These are phyloP conservation scores for Aspergillus cristatus DNA, from an alignment of 495 filamentous ascomycete species.

Conservation along the genomic window DNA sequence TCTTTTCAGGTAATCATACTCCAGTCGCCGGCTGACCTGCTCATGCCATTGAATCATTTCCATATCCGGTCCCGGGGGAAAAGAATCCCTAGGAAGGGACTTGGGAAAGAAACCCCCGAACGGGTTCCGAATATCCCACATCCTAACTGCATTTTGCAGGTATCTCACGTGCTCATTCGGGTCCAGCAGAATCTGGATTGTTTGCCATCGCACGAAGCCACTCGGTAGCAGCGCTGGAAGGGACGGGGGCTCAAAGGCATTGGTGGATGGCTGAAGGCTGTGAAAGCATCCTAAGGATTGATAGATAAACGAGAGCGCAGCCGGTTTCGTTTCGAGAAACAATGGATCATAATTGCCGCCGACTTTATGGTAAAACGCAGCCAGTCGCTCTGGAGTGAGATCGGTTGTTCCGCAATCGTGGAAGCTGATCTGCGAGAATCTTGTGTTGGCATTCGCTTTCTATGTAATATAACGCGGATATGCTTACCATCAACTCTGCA, in stretches of 20 bases:
- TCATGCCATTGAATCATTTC: slow-evolving; percentile 83
- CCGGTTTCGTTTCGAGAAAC: slow-evolving; percentile 67
- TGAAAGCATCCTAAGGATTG: slow-evolving; percentile 84
- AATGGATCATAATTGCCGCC: slow-evolving; percentile 85
- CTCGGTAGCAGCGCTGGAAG: slow-evolving; percentile 72
- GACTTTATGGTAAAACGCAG: slow-evolving; percentile 78
- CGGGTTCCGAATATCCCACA: slow-evolving; percentile 68
- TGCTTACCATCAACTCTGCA: slow-evolving; percentile 75
- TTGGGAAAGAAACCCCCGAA: slow-evolving; percentile 70
- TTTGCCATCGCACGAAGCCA: slow-evolving; percentile 91
- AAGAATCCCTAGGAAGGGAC: slow-evolving; percentile 62
- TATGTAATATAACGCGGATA: slow-evolving; percentile 19
- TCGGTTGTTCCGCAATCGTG: slow-evolving; percentile 54
- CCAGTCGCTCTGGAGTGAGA: slow-evolving; percentile 74
- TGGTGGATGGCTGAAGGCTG: slow-evolving; percentile 56
- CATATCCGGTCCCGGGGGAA: slow-evolving; percentile 64
- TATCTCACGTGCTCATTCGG: slow-evolving; percentile 82
- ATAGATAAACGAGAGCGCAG: slow-evolving; percentile 82
- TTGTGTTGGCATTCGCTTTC: neutral
- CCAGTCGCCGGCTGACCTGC: slow-evolving; percentile 41
- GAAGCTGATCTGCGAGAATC: slow-evolving; percentile 35
- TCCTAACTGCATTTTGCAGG: slow-evolving; percentile 67
- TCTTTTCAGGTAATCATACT: slow-evolving; percentile 32
- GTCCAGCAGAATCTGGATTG: slow-evolving; percentile 79
- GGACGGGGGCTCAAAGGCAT: slow-evolving; percentile 64